These are phyloP conservation scores for Clonostachys byssicola DNA, from an alignment of 2,329 filamentous ascomycete species.

Conservation along the genomic window DNA sequence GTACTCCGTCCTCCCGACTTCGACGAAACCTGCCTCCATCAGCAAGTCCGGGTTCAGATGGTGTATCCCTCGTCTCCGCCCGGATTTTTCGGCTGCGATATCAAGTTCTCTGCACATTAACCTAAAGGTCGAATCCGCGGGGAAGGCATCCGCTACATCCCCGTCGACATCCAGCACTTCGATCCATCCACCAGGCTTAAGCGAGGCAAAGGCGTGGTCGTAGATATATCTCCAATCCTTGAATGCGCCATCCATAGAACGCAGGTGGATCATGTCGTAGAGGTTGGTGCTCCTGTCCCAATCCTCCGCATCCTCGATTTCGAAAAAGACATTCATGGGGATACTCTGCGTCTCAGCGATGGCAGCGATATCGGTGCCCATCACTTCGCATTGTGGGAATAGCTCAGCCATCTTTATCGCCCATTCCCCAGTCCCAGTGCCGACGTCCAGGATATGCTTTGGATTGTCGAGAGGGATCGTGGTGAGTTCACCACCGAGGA, in stretches of 20 bases:
- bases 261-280: conserved; percentile 54
- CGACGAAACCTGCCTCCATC: conserved; percentile 44
- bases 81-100: conserved; percentile 36
- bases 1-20: conserved; percentile 41
- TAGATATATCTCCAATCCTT: conserved; percentile 52
- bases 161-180: conserved; percentile 51
- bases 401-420: conserved; percentile 48
- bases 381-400: conserved; percentile 49
- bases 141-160: conserved; percentile 31
- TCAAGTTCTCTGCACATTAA: conserved; percentile 32
- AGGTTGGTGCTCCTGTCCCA: conserved; percentile 49
- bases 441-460: conserved; percentile 47
- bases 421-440: conserved; percentile 53
- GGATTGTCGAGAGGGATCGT: conserved; percentile 34
- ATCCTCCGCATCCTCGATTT: conserved; percentile 56
- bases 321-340: conserved; percentile 55
- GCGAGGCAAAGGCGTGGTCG: conserved; percentile 42
- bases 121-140: conserved; percentile 38
- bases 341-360: conserved; percentile 50
- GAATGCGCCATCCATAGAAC: conserved; percentile 52
- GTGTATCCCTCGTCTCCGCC: conserved; percentile 35
- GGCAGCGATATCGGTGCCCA: conserved; percentile 55
- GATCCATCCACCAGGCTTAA: conserved; percentile 54
- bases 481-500: conserved; percentile 38
- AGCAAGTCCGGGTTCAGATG: conserved; percentile 42